Evolutionary conservation across 2,329 filamentous ascomycete genomes (phyloP).

Genomic region (Diaporthe aspalathi): DNA sequence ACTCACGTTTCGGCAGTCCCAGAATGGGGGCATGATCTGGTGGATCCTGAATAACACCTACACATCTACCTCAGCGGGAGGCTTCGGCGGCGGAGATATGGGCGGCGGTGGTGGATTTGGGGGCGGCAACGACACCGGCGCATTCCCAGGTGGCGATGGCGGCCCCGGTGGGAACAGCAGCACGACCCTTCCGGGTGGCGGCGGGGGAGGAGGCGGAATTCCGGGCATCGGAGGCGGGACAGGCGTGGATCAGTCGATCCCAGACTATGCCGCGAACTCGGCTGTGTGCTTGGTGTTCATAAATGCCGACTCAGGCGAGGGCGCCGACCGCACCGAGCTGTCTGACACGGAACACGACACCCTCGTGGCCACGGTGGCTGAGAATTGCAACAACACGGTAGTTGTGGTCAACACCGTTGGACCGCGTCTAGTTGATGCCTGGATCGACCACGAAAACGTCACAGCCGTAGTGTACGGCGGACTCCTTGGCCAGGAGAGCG

Average conservation of each 20-base stretch:
- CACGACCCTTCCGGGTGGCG: conserved; percentile 14
- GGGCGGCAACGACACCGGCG: background rate
- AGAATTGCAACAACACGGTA: conserved; percentile 74
- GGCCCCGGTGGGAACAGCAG: conserved; percentile 18
- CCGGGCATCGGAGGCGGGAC: conserved; percentile 27
- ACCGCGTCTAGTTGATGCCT: conserved; percentile 68
- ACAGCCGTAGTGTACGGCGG: conserved; percentile 71
- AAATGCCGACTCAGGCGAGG: conserved; percentile 73
- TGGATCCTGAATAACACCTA: conserved; percentile 56
- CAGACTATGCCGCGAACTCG: conserved; percentile 38
- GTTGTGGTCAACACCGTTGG: conserved; percentile 74
- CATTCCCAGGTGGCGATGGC: conserved; percentile 12
- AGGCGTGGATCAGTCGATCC: conserved; percentile 33
- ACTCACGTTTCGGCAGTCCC: conserved; percentile 57
- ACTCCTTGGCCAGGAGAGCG: conserved; percentile 71
- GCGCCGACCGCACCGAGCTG: conserved; percentile 41
- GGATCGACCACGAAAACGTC: conserved; percentile 68
- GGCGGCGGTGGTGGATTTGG: background rate
- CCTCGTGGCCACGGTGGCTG: conserved; percentile 69
- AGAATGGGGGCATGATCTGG: conserved; percentile 53
- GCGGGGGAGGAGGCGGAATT: conserved; percentile 15
- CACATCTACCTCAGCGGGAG: conserved; percentile 23
- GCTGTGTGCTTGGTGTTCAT: conserved; percentile 68
- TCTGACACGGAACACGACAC: conserved; percentile 54
- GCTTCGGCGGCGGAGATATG: conserved; percentile 30